phyloP scores from a whole-genome alignment of 495 filamentous ascomycete species.

The Penicillium steckii region DNA sequence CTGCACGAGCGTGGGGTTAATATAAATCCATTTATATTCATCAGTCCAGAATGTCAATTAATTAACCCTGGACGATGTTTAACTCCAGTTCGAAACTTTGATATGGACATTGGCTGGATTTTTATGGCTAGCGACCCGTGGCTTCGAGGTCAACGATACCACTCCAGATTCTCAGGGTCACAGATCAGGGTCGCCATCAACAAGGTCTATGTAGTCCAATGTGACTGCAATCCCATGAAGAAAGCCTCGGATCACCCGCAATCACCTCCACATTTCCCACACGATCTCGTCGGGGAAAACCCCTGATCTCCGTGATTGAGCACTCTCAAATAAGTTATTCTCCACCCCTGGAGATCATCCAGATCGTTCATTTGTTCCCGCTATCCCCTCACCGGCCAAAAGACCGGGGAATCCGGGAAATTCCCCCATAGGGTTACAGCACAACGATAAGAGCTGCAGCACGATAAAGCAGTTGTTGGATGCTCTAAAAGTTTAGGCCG shows the following conservation, averaged over 20 bases:
- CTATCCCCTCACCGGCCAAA: slow-evolving; percentile 10
- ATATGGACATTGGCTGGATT: too few species aligned
- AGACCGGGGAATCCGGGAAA: slow-evolving; percentile 18
- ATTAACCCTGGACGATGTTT: too few species aligned
- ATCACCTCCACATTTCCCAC: slow-evolving; percentile 1
- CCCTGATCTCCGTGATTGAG: neutral
- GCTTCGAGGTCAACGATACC: too few species aligned
- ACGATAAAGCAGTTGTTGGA: slow-evolving; percentile 4
- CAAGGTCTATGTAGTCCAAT: neutral
- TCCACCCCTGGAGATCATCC: neutral
- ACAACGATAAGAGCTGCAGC: slow-evolving; percentile 20
- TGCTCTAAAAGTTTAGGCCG: slow-evolving; percentile 5
- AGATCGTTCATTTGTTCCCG: slow-evolving; percentile 13
- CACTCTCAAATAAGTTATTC: neutral
- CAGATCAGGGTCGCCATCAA: neutral
- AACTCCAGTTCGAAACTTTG: too few species aligned
- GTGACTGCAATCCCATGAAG: neutral
- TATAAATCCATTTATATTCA: too few species aligned
- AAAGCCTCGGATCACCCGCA: neutral
- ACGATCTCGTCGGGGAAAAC: neutral
- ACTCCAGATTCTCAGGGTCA: too few species aligned
- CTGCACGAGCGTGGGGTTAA: too few species aligned
- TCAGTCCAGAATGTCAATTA: too few species aligned
- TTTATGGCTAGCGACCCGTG: too few species aligned
- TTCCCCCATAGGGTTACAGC: neutral